Conservation (phyloP, 768 basidiomycete species). For the Kwoniella newhampshirensis region DNA sequence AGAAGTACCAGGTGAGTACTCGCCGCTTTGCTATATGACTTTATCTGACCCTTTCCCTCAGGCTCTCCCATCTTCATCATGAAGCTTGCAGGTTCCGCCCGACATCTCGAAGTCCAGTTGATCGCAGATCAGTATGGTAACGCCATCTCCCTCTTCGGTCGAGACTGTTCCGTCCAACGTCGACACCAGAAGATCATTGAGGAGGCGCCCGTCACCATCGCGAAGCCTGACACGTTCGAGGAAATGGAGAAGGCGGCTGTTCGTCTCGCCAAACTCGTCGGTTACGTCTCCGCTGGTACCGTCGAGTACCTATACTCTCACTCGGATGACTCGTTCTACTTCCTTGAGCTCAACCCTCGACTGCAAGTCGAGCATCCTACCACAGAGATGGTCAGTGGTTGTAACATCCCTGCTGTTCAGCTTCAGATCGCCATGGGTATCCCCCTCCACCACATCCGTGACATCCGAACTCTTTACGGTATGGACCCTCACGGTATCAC, state of each 20-base stretch:
- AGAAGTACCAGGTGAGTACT: conserved; percentile 85
- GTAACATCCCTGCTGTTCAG: conserved; percentile 95
- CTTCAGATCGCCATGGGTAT: conserved; percentile 98
- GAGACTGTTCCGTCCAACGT: conserved; percentile 98
- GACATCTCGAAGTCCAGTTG: conserved; percentile 96
- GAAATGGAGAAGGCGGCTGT: conserved; percentile 99
- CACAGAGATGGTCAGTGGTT: conserved; percentile 99
- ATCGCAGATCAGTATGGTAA: conserved; percentile 99
- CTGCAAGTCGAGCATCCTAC: conserved; percentile 99
- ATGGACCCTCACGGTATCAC: conserved; percentile 83
- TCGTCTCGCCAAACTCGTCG: conserved; percentile 95
- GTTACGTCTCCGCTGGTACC: conserved; percentile 97
- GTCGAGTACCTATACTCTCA: conserved; percentile 98
- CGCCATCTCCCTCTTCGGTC: conserved; percentile 97
- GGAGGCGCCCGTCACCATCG: conserved; percentile 98
- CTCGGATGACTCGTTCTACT: conserved; percentile 89
- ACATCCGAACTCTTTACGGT: conserved; percentile 93
- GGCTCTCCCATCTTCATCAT: conserved; percentile 99
- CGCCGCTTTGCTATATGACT: background rate
- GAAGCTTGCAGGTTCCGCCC: conserved; percentile 97
- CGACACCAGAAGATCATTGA: conserved; percentile 99
- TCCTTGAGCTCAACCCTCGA: conserved; percentile 98
- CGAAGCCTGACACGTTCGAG: conserved; percentile 84
- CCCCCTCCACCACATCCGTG: conserved; percentile 88
- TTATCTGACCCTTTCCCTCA: conserved; percentile 51